A percentile compares a stretch with the other conserved stretches of the same genome.
Evolutionary conservation across 148 eudicot genomes (phyloP).

Genomic region (Gaultheria prostrata): DNA sequence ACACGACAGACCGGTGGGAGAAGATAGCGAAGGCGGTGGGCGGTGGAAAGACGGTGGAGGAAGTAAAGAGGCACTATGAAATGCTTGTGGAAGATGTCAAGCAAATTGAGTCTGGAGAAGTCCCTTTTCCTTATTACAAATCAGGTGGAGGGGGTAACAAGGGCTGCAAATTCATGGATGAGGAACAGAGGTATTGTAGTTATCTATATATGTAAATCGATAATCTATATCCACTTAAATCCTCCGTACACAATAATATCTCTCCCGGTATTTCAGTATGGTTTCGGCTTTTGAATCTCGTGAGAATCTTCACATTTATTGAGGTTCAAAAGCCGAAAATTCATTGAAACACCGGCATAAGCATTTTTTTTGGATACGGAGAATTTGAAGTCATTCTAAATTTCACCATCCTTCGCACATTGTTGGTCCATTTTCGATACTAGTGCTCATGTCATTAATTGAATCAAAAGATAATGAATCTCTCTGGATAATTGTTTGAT

Average conservation of each 20-base stretch:
- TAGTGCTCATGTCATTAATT: neutral
- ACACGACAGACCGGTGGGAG: conserved; percentile 16
- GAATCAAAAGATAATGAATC: neutral
- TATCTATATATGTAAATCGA: neutral
- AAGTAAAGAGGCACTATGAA: conserved; percentile 22
- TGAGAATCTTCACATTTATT: neutral
- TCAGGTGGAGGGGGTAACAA: neutral
- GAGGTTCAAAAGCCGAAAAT: neutral
- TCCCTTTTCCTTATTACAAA: conserved; percentile 17
- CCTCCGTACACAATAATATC: neutral
- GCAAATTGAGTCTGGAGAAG: conserved; percentile 20
- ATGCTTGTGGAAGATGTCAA: conserved; percentile 18
- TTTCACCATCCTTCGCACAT: neutral
- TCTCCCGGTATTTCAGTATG: neutral
- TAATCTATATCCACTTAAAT: neutral
- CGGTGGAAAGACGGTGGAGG: conserved; percentile 26
- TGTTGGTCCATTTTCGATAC: neutral
- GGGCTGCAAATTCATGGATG: conserved; percentile 8
- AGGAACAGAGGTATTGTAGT: conserved; percentile 8
- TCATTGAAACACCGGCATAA: neutral
- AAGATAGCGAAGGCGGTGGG: conserved; percentile 19
- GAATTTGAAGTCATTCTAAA: neutral
- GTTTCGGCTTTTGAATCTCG: neutral
- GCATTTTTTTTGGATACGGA: neutral
- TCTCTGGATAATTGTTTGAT: neutral